Evolutionary conservation across 495 filamentous ascomycete species (phyloP).

Genomic region (Neurospora intermedia): DNA sequence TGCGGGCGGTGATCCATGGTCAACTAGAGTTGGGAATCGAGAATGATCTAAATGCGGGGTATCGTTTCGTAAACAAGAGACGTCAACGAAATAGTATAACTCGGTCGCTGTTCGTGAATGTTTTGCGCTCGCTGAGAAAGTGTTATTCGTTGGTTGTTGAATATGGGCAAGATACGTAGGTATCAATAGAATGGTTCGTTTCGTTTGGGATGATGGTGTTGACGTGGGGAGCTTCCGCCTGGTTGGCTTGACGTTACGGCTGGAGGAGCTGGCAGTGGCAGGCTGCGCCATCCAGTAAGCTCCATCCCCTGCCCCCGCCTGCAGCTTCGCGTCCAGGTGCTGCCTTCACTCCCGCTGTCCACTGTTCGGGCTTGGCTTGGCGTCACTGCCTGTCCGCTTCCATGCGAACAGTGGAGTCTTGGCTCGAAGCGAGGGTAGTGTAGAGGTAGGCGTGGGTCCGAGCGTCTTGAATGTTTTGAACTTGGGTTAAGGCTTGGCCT

Average conservation of each 20-base stretch:
- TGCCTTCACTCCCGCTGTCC: conserved; percentile 16
- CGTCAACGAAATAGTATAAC: background rate
- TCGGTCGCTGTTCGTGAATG: background rate
- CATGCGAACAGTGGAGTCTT: background rate
- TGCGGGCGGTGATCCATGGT: conserved; percentile 90
- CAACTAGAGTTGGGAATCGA: conserved; percentile 5
- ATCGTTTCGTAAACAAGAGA: background rate
- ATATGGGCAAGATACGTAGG: background rate
- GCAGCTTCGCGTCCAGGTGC: conserved; percentile 31
- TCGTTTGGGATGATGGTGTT: conserved; percentile 10
- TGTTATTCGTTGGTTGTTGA: background rate
- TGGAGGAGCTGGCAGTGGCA: conserved; percentile 11
- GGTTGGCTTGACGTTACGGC: conserved; percentile 18
- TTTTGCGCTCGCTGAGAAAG: background rate
- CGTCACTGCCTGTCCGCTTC: background rate
- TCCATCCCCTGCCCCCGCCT: conserved; percentile 1
- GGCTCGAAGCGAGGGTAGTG: background rate
- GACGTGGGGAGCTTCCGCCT: conserved; percentile 1
- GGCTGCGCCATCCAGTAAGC: conserved; percentile 1
- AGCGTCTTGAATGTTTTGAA: background rate
- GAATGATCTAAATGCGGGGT: conserved; percentile 2
- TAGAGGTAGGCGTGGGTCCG: background rate
- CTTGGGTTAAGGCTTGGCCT: background rate
- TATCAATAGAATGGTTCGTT: background rate
- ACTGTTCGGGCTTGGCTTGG: background rate